Evolutionary conservation across 2,329 filamentous ascomycete genomes (phyloP).

Genomic region (Neopestalotiopsis sp.): DNA sequence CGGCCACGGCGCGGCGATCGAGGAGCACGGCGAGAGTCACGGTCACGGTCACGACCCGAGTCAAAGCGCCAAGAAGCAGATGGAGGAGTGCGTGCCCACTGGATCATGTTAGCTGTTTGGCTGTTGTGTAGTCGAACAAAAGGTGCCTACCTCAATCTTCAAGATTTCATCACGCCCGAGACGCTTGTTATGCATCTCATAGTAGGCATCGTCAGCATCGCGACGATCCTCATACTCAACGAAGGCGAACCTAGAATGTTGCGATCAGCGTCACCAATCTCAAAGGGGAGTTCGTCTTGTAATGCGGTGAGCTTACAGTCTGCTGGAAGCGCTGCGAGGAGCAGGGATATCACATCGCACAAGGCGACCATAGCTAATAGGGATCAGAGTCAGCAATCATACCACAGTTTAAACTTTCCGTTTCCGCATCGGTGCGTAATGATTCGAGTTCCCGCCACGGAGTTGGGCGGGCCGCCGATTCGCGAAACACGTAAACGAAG

Average conservation of each 20-base stretch:
- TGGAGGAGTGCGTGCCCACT: conserved; percentile 98
- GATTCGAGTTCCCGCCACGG: conserved; percentile 39
- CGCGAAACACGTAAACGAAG: conserved; percentile 37
- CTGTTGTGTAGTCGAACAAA: conserved; percentile 21
- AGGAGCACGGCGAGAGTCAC: conserved; percentile 54
- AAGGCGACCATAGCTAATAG: conserved; percentile 86
- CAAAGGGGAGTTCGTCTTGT: conserved; percentile 20
- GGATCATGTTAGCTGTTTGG: conserved; percentile 23
- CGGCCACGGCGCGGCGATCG: conserved; percentile 72
- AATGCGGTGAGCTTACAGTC: conserved; percentile 74
- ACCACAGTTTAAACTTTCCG: conserved; percentile 33
- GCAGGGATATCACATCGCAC: conserved; percentile 98
- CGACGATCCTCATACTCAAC: conserved; percentile 99
- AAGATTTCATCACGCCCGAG: conserved; percentile 93
- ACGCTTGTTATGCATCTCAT: conserved; percentile 99
- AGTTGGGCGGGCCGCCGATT: conserved; percentile 41
- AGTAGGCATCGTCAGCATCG: conserved; percentile 97
- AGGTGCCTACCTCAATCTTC: conserved; percentile 86
- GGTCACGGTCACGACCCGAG: conserved; percentile 79
- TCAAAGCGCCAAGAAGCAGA: conserved; percentile 99
- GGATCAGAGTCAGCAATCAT: conserved; percentile 49
- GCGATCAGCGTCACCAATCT: conserved; percentile 10
- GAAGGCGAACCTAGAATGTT: conserved; percentile 78
- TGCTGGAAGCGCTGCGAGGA: conserved; percentile 88
- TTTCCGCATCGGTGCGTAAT: conserved; percentile 36